Base-by-base conservation (phyloP, 345 rosid species). In the Linum usitatissimum region DNA sequence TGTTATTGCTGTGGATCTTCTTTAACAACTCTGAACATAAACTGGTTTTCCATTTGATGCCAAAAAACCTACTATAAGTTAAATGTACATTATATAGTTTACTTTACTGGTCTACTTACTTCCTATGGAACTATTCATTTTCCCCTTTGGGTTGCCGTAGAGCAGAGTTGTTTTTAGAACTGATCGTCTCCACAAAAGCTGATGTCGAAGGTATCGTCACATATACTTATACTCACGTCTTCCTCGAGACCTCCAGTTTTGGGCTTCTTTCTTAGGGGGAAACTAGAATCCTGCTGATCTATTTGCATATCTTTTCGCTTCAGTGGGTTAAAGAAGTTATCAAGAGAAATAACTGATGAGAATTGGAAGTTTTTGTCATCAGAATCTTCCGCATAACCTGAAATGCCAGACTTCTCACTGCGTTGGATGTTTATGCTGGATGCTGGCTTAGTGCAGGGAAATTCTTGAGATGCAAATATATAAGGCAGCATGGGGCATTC, bases 401-500 rank as follows among this genome's bases (percentile, higher is more conserved):
- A 59, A 66, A 34, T 58, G 36, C 56, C 39, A 18, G 71, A 68
- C 55, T 61, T 73, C 0, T 66, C 70, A 9, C 23, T 63, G 6
- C 64, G 57, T 42, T 61, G 78, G 63, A 77, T 66, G 73, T 69
- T 75, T 15, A 69, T 53, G 68, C 64, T 69, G 19, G 80, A 67
- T 15, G 62, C 62, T 23, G 68, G 57, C 12, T 60, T 71, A 0
- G 42, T 53, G 66, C 55, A 63, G 14, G 75, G 59, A 66, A 67
- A 57, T 14, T 66, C 74, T 48, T 66, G 78, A 42, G 84, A 70
- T 53, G 72, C 76, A 42, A 73, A 77, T 18, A 75, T 68, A 61
- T 70, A 73, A 14, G 81, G 81, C 36, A 77, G 59, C 81, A 77
- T 68, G 0, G 78, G 76, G 57, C 54, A 75, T 30, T 74, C 82